Percentiles rank a stretch among this genome's conserved stretches.
phyloP scores from a whole-genome alignment of 768 basidiomycete species.

The Trametes sanguinea region DNA sequence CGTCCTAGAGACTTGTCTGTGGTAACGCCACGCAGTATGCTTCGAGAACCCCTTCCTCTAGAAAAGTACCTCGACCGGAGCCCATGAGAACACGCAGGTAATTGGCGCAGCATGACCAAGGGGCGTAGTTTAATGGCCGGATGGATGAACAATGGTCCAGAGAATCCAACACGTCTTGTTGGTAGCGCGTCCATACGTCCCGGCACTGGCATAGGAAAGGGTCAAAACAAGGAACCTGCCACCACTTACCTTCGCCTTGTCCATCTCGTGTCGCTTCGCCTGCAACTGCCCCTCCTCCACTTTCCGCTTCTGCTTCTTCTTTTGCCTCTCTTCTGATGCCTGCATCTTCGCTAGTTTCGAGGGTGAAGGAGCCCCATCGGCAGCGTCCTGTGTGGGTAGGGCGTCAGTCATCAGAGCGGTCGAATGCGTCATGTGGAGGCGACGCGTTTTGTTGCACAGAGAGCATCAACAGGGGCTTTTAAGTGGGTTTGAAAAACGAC shows the following conservation, averaged over 20 bases:
- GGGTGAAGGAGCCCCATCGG: slow-evolving; percentile 37
- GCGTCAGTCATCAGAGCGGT: slow-evolving; percentile 14
- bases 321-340: slow-evolving; percentile 40
- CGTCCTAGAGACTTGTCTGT: no score
- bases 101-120: no score
- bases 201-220: background rate
- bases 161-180: background rate
- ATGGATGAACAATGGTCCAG: background rate
- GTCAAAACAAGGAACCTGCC: background rate
- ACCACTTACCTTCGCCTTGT: slow-evolving; percentile 76
- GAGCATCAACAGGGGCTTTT: no score
- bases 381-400: slow-evolving; percentile 31
- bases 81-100: no score
- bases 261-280: slow-evolving; percentile 78
- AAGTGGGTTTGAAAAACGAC: background rate
- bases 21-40: no score
- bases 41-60: no score
- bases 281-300: slow-evolving; percentile 71
- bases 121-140: no score
- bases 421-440: background rate
- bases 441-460: background rate
- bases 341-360: slow-evolving; percentile 38
- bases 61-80: no score
- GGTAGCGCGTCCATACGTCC: background rate
- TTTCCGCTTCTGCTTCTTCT: slow-evolving; percentile 59